Conservation (phyloP, 2,329 filamentous ascomycete species). For the Sphaerulina vaccinii region DNA sequence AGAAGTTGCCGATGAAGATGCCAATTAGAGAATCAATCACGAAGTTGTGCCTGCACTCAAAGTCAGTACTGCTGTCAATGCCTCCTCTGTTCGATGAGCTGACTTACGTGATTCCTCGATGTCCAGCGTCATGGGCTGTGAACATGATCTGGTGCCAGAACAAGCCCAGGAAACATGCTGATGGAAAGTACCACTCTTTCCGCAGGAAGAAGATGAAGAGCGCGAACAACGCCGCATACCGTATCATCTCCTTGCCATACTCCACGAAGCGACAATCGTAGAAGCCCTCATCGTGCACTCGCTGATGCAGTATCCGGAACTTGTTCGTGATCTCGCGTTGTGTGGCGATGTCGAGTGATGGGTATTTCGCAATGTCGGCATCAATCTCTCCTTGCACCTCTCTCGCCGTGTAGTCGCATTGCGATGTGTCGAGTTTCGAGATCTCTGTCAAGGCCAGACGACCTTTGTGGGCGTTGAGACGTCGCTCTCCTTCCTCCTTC, state of each 20-base stretch:
- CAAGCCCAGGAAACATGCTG: constrained; percentile 58
- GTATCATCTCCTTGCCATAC: constrained; percentile 60
- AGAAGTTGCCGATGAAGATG: constrained; percentile 64
- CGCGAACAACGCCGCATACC: constrained; percentile 56
- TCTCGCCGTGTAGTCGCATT: constrained; percentile 37
- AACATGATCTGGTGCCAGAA: constrained; percentile 72
- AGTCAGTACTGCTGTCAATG: neutral
- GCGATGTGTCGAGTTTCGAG: constrained; percentile 17
- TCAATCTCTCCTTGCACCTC: constrained; percentile 41
- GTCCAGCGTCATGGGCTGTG: constrained; percentile 64
- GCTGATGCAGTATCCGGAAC: constrained; percentile 58
- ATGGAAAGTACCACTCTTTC: constrained; percentile 57
- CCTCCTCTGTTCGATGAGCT: neutral
- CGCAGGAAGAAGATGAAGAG: constrained; percentile 49
- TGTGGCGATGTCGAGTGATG: constrained; percentile 54
- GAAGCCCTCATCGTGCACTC: constrained; percentile 54
- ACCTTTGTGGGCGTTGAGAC: constrained; percentile 7
- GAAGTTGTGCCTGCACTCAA: constrained; percentile 47
- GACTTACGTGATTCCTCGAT: constrained; percentile 56
- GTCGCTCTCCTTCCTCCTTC: constrained; percentile 3
- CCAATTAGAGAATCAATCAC: constrained; percentile 59
- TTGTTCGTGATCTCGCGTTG: constrained; percentile 57
- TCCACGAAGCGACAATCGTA: constrained; percentile 60
- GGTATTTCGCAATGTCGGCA: constrained; percentile 43
- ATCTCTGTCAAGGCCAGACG: constrained; percentile 6